Percentiles rank a stretch among this genome's conserved stretches.
phyloP scores from a whole-genome alignment of 2,329 filamentous ascomycete species.

The Exophiala sp. region DNA sequence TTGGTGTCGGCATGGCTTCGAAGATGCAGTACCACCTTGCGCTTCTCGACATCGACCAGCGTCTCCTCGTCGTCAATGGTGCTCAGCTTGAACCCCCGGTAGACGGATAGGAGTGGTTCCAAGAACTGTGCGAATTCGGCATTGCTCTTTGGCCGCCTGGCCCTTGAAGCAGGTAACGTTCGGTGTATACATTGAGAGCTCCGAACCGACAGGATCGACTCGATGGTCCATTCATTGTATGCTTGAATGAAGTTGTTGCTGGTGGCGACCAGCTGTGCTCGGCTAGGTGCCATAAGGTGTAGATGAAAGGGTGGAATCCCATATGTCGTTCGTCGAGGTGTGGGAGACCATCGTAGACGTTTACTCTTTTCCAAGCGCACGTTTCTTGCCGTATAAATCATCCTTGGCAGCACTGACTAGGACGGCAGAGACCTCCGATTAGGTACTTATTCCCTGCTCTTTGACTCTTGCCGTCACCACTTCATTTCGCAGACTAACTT shows the following conservation, averaged over 20 bases:
- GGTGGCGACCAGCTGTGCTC: neutral
- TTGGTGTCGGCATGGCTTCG: conserved; percentile 1
- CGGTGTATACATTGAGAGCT: conserved; percentile 1
- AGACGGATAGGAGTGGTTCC: neutral
- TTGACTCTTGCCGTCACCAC: too few species aligned
- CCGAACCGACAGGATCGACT: neutral
- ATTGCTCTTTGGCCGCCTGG: neutral
- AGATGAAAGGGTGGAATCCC: too few species aligned
- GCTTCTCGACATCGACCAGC: conserved; percentile 3
- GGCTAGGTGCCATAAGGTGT: neutral
- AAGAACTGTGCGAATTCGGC: neutral
- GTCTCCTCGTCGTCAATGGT: neutral
- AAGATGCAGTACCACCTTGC: conserved; percentile 1
- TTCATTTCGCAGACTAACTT: too few species aligned
- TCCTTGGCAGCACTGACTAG: too few species aligned
- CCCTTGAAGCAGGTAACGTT: neutral
- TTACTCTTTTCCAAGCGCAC: too few species aligned
- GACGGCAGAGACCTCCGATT: too few species aligned
- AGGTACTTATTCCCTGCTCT: too few species aligned
- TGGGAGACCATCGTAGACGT: too few species aligned
- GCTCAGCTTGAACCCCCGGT: neutral
- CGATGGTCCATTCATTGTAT: neutral
- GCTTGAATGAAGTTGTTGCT: neutral
- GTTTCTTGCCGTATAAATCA: too few species aligned
- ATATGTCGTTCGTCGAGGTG: too few species aligned